Percentiles rank a stretch among this genome's conserved stretches.
Conservation (phyloP, 179 eudicot species). For the Heliamphora pulchella region DNA sequence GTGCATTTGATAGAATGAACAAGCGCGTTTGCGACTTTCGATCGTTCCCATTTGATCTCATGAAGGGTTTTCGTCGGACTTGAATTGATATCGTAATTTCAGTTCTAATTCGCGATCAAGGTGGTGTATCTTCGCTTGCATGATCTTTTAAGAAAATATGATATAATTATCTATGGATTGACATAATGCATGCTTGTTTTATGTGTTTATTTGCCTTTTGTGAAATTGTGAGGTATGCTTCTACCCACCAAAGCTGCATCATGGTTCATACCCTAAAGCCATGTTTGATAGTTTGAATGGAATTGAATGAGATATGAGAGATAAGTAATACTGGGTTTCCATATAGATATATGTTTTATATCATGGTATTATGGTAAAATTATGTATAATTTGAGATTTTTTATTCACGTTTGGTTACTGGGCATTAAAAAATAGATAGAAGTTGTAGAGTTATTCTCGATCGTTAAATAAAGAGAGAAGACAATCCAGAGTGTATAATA, state of each 20-base stretch:
- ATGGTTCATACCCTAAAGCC: neutral
- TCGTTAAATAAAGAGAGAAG: too few relatives aligned
- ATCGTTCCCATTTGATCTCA: neutral
- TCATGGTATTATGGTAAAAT: too few relatives aligned
- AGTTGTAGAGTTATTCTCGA: too few relatives aligned
- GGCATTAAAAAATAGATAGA: too few relatives aligned
- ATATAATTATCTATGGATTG: neutral
- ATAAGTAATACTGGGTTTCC: neutral
- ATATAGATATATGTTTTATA: neutral
- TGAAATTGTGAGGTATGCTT: neutral
- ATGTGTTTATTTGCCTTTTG: neutral
- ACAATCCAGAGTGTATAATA: too few relatives aligned
- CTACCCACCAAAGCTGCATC: neutral
- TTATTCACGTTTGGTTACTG: too few relatives aligned
- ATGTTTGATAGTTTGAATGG: neutral
- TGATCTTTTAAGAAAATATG: neutral
- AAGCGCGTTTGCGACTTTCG: neutral
- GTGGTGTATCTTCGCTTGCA: neutral
- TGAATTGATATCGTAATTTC: neutral
- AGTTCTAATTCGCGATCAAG: neutral
- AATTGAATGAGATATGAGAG: neutral
- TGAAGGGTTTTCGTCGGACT: neutral
- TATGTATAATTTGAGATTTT: too few relatives aligned
- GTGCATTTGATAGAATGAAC: neutral
- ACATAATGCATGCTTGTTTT: neutral